A percentile compares a stretch with the other conserved stretches of the same genome.
Evolutionary conservation across 768 basidiomycete species (phyloP).

Genomic region (Termitomyces sp.): DNA sequence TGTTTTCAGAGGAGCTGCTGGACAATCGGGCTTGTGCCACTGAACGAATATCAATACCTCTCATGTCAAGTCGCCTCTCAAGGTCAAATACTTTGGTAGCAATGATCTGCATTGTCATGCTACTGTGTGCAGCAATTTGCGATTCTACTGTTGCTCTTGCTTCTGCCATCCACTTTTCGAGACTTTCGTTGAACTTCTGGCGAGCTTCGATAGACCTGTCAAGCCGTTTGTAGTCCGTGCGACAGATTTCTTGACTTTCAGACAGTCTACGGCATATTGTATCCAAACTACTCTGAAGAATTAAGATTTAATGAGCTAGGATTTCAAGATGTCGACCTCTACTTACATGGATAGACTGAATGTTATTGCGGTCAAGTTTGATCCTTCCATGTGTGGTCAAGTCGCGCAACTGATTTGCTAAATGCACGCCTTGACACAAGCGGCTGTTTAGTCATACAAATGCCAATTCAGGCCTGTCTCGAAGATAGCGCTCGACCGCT

Average conservation of each 20-base stretch:
- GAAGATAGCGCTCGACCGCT: background rate
- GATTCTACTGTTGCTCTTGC: background rate
- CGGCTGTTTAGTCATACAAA: background rate
- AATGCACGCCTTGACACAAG: conserved; percentile 6
- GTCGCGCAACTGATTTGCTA: background rate
- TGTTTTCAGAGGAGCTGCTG: background rate
- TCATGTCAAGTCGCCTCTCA: background rate
- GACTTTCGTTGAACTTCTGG: background rate
- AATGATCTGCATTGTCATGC: background rate
- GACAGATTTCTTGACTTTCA: background rate
- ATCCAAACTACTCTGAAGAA: background rate
- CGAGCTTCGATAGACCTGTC: background rate
- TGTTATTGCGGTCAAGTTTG: background rate
- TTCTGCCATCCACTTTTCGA: background rate
- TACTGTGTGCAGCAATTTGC: background rate
- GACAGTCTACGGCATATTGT: background rate
- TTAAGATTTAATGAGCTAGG: background rate
- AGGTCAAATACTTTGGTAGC: background rate
- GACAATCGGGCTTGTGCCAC: background rate
- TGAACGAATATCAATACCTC: background rate
- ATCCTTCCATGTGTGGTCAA: background rate
- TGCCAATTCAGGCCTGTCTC: background rate
- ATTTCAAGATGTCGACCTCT: background rate
- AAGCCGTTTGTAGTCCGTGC: background rate
- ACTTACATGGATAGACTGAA: conserved; percentile 3